phyloP scores from a whole-genome alignment of 371 early-diverging fungal species.

The Mortierella sp. region DNA sequence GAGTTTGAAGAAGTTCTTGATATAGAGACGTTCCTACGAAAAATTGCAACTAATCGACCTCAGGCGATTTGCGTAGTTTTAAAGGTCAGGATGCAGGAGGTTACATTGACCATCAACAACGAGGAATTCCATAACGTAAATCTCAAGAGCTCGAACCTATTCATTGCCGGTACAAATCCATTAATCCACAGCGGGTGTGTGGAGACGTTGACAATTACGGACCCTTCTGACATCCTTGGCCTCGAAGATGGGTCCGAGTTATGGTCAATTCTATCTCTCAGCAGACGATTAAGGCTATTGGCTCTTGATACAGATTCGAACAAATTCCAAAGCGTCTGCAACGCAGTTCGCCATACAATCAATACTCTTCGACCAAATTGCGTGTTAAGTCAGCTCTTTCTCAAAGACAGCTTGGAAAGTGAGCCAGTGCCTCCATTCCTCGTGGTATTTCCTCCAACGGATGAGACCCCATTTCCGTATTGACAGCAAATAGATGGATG shows the following conservation, averaged over 20 bases:
- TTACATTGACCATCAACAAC: neutral
- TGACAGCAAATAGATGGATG: no score
- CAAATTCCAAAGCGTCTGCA: no score
- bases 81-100: neutral
- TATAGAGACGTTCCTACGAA: neutral
- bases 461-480: no score
- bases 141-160: neutral
- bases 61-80: neutral
- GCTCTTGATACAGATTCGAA: no score
- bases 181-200: neutral
- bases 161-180: neutral
- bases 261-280: no score
- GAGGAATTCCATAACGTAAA: neutral
- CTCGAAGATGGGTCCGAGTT: neutral
- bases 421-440: no score
- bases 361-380: no score
- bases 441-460: no score
- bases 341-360: no score
- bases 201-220: neutral
- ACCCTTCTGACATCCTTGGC: neutral
- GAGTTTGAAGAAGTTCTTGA: conserved; percentile 1
- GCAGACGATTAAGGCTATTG: no score
- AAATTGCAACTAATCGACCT: neutral
- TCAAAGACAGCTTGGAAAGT: no score
- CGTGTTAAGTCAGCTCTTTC: no score